Evolutionary conservation across 2,329 filamentous ascomycete species (phyloP).

Genomic region (Raffaelea albimanens): DNA sequence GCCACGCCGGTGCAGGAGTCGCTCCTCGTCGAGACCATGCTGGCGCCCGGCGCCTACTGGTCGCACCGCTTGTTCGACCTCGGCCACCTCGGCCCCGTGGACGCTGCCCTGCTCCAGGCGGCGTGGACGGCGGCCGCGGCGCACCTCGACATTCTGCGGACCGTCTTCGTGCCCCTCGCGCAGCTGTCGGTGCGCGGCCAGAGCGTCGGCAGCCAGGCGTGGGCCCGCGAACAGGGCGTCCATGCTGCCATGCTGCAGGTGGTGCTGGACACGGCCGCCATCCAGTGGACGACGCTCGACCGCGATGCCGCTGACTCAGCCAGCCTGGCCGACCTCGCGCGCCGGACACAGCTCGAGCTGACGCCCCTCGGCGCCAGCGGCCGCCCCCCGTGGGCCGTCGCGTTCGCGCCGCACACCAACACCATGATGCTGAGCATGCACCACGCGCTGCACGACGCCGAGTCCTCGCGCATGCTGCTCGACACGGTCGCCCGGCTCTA

Average conservation of each 20-base stretch:
- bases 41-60: slow-evolving; percentile 26
- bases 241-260: background rate
- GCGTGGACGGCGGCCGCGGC: slow-evolving; percentile 22
- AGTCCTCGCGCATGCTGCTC: slow-evolving; percentile 44
- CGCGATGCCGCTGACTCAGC: background rate
- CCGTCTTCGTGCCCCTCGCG: slow-evolving; percentile 22
- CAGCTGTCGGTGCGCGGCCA: slow-evolving; percentile 5
- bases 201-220: background rate
- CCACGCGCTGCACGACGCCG: slow-evolving; percentile 56
- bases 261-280: background rate
- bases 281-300: background rate
- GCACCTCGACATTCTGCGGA: slow-evolving; percentile 25
- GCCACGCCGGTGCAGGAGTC: slow-evolving; percentile 27
- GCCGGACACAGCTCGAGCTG: background rate
- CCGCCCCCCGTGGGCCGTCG: slow-evolving; percentile 26
- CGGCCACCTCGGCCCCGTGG: slow-evolving; percentile 14
- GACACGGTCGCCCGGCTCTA: slow-evolving; percentile 24
- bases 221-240: background rate
- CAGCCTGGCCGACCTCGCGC: background rate
- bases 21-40: slow-evolving; percentile 27
- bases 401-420: slow-evolving; percentile 18
- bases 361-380: background rate
- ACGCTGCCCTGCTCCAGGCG: slow-evolving; percentile 18
- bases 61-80: slow-evolving; percentile 26
- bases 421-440: slow-evolving; percentile 34